Percentiles rank a stretch among this genome's conserved stretches.
These are phyloP conservation scores for Leccinum longicurvipes DNA, from an alignment of 768 basidiomycete genomes.

Conservation along the genomic window DNA sequence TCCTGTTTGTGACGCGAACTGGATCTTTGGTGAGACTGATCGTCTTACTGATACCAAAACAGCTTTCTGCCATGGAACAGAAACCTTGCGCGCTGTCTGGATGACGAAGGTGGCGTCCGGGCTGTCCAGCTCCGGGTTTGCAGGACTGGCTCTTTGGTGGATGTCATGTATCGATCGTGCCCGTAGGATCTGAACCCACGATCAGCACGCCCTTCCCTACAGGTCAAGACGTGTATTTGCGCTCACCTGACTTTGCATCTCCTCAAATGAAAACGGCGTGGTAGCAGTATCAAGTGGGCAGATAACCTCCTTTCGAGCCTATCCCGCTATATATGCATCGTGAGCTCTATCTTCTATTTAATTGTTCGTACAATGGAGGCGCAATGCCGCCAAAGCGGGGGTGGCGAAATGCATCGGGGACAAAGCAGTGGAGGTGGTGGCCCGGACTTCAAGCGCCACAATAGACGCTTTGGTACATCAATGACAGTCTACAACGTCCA, in stretches of 20 bases:
- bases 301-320: slow-evolving; percentile 9
- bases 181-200: slow-evolving; percentile 17
- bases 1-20: slow-evolving; percentile 7
- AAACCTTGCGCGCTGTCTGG: slow-evolving; percentile 20
- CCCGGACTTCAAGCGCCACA: slow-evolving; percentile 11
- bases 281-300: slow-evolving; percentile 12
- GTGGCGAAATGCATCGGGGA: slow-evolving; percentile 9
- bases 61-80: slow-evolving; percentile 18
- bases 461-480: slow-evolving; percentile 18
- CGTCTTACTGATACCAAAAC: slow-evolving; percentile 20
- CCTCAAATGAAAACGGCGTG: slow-evolving; percentile 25
- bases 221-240: slow-evolving; percentile 11
- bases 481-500: slow-evolving; percentile 22
- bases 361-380: slow-evolving; percentile 1
- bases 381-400: slow-evolving; percentile 20
- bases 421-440: slow-evolving; percentile 18
- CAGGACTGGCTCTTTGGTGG: slow-evolving; percentile 5
- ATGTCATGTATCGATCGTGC: slow-evolving; percentile 11
- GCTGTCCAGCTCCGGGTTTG: slow-evolving; percentile 3
- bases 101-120: slow-evolving; percentile 21
- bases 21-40: neutral
- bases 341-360: slow-evolving; percentile 2
- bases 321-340: slow-evolving; percentile 15
- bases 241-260: slow-evolving; percentile 21
- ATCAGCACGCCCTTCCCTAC: slow-evolving; percentile 26